Evolutionary conservation across 2,329 filamentous ascomycete genomes (phyloP).

Genomic region (Teratosphaeria destructans): DNA sequence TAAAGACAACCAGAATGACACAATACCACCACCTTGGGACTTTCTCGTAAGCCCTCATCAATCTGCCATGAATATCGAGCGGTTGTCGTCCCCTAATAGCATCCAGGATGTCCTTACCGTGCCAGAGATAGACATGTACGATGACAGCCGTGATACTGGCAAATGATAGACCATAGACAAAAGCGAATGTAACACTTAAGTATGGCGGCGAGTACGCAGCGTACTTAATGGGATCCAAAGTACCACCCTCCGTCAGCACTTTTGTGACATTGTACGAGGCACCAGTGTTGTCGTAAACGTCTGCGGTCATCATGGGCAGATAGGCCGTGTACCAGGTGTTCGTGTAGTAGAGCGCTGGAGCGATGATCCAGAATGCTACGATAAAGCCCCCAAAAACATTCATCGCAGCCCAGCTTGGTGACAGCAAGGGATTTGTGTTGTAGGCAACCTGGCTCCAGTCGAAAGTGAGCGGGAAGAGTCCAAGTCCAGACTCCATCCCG

Average conservation of each 20-base stretch:
- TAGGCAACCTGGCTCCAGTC: slow-evolving; percentile 87
- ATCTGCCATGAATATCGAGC: slow-evolving; percentile 51
- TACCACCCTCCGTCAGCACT: slow-evolving; percentile 48
- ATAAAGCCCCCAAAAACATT: slow-evolving; percentile 37
- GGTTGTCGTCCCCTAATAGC: slow-evolving; percentile 16
- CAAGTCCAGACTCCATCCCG: slow-evolving; percentile 75
- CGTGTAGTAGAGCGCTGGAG: slow-evolving; percentile 37
- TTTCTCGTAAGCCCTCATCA: slow-evolving; percentile 76
- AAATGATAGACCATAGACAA: slow-evolving; percentile 30
- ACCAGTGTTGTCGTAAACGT: slow-evolving; percentile 78
- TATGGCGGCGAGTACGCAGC: slow-evolving; percentile 35
- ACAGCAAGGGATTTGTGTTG: slow-evolving; percentile 58
- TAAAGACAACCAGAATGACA: slow-evolving; percentile 14
- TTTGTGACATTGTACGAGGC: slow-evolving; percentile 70
- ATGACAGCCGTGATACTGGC: slow-evolving; percentile 28
- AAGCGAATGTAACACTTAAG: slow-evolving; percentile 28
- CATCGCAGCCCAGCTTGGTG: slow-evolving; percentile 27
- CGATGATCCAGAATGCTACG: slow-evolving; percentile 35
- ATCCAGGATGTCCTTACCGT: slow-evolving; percentile 26
- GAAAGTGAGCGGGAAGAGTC: slow-evolving; percentile 74
- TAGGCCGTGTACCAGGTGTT: slow-evolving; percentile 65
- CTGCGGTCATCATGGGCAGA: slow-evolving; percentile 74
- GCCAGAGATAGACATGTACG: slow-evolving; percentile 27
- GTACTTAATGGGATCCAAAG: slow-evolving; percentile 16
- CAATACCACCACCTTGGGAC: slow-evolving; percentile 62